Evolutionary conservation across 257 asterid genomes (phyloP).

Genomic region (Avicennia marina): DNA sequence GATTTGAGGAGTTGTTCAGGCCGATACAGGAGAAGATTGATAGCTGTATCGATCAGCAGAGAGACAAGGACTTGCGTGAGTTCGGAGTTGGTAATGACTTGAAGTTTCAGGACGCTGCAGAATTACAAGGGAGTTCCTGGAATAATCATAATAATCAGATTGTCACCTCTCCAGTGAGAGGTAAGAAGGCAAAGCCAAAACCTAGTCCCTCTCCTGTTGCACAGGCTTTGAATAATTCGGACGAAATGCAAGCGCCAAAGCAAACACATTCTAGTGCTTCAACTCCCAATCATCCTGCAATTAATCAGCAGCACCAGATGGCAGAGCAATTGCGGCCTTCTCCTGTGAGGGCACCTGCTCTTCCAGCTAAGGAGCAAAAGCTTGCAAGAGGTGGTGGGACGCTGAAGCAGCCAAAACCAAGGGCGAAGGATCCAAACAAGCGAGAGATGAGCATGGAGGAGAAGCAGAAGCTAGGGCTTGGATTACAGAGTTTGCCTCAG

Average conservation of each 20-base stretch:
- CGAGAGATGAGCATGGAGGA: constrained; percentile 72
- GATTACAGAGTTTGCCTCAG: constrained; percentile 65
- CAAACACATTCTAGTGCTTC: constrained; percentile 54
- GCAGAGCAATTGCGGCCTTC: constrained; percentile 30
- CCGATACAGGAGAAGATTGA: constrained; percentile 42
- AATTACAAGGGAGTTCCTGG: constrained; percentile 63
- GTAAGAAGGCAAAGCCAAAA: constrained; percentile 33
- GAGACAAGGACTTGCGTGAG: constrained; percentile 24
- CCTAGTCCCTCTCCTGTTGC: constrained; percentile 19
- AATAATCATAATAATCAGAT: constrained; percentile 19
- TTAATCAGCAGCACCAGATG: background rate
- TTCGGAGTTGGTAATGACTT: constrained; percentile 4
- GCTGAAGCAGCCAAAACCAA: constrained; percentile 56
- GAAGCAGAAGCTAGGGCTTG: constrained; percentile 67
- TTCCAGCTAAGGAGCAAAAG: constrained; percentile 21
- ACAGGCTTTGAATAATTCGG: constrained; percentile 27
- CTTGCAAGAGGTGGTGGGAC: constrained; percentile 7
- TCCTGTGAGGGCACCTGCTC: constrained; percentile 38
- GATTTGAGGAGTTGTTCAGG: constrained; percentile 54
- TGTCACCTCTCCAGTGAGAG: constrained; percentile 33
- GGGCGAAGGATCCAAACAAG: constrained; percentile 61
- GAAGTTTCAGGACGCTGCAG: constrained; percentile 24
- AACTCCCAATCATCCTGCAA: constrained; percentile 24
- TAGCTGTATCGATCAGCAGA: constrained; percentile 1
- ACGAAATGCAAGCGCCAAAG: constrained; percentile 32